Conservation (phyloP, 495 filamentous ascomycete genomes). For the Cercophora newfieldiana region DNA sequence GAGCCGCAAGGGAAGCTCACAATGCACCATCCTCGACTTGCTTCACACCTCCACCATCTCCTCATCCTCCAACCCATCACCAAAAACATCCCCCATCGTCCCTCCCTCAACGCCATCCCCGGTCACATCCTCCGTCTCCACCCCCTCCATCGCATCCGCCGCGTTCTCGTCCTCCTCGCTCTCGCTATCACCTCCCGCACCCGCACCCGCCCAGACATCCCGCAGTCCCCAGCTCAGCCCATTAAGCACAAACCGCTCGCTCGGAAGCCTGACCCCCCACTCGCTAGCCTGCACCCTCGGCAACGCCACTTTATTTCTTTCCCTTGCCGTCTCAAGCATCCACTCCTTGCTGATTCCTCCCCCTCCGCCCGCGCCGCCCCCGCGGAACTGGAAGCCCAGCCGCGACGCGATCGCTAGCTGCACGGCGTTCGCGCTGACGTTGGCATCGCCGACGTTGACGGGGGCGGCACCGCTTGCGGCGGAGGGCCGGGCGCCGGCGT, state of each 20-base stretch:
- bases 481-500: constrained; percentile 50
- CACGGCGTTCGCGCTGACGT: constrained; percentile 47
- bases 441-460: constrained; percentile 48
- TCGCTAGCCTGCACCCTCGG: constrained; percentile 70
- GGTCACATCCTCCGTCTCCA: constrained; percentile 42
- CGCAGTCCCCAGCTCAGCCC: constrained; percentile 81
- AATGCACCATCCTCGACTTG: too few species aligned
- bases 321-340: constrained; percentile 75
- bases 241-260: constrained; percentile 88
- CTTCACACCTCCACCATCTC: constrained; percentile 43
- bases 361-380: constrained; percentile 38
- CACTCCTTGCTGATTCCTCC: constrained; percentile 77
- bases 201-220: constrained; percentile 67
- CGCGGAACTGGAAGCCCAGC: constrained; percentile 53
- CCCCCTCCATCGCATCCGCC: constrained; percentile 50
- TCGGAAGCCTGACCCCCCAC: constrained; percentile 80
- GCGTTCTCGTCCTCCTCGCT: constrained; percentile 37
- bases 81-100: constrained; percentile 54
- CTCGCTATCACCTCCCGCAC: constrained; percentile 47
- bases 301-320: constrained; percentile 77
- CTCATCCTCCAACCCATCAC: constrained; percentile 35
- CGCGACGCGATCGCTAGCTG: constrained; percentile 52
- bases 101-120: constrained; percentile 38
- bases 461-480: constrained; percentile 45
- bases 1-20: background rate